Evolutionary conservation across 345 rosid genomes (phyloP).

Genomic region (Aurinia saxatilis): DNA sequence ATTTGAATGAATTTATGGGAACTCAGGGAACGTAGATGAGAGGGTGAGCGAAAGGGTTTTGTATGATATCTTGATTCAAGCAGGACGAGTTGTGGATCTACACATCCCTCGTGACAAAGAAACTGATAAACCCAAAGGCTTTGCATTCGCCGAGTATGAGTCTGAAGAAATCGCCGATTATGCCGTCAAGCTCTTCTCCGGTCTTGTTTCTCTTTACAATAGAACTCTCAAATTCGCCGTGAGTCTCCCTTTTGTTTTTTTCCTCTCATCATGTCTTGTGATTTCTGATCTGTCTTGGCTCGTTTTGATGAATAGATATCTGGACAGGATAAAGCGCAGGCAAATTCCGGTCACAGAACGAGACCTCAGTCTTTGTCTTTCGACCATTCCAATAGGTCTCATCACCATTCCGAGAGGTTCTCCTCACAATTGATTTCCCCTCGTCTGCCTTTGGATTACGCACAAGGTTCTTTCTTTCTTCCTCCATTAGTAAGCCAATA

Average conservation of each 20-base stretch:
- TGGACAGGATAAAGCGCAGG: slow-evolving; percentile 64
- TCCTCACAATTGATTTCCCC: slow-evolving; percentile 26
- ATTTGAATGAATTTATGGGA: background rate
- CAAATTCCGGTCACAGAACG: slow-evolving; percentile 31
- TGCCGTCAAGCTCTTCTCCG: slow-evolving; percentile 88
- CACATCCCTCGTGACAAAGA: slow-evolving; percentile 81
- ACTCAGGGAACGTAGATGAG: slow-evolving; percentile 78
- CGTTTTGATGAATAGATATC: slow-evolving; percentile 48
- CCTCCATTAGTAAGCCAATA: background rate
- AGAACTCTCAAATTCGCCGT: slow-evolving; percentile 76
- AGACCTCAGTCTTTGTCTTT: slow-evolving; percentile 34
- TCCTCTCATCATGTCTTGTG: background rate
- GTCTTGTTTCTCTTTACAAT: slow-evolving; percentile 74
- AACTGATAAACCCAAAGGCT: slow-evolving; percentile 82
- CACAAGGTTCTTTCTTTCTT: slow-evolving; percentile 31
- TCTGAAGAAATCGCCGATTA: slow-evolving; percentile 79
- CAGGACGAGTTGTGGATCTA: slow-evolving; percentile 72
- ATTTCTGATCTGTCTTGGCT: background rate
- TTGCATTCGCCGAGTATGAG: slow-evolving; percentile 85
- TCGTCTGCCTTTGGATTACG: slow-evolving; percentile 14
- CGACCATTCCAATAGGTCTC: slow-evolving; percentile 20
- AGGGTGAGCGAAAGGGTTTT: slow-evolving; percentile 77
- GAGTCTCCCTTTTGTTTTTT: slow-evolving; percentile 23
- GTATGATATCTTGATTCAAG: slow-evolving; percentile 84
- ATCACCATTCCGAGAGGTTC: slow-evolving; percentile 30